Base-by-base conservation (phyloP, 2,329 filamentous ascomycete species). In the Trichophyton simii region DNA sequence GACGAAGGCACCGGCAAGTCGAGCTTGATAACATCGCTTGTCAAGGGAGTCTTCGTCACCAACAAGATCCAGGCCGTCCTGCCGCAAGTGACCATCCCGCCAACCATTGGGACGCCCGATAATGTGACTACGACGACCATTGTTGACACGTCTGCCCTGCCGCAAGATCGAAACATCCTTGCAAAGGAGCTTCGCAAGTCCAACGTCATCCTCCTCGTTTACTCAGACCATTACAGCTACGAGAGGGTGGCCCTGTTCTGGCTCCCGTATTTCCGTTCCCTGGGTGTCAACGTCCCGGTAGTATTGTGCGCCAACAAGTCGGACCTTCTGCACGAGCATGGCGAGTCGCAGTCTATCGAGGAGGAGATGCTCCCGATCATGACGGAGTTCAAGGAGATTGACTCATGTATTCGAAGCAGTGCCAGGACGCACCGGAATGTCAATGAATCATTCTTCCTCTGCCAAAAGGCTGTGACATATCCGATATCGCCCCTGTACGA, bases 181-280 rank as follows among this genome's bases (percentile, higher is more conserved):
- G 87, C 91, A 64, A 94, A 94, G 72, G 94, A 97, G 77, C 91
- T 99, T 64, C 86, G 94, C 66, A 96, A 96, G 74, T 94, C 88
- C 70, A 99, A 96, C 72, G 92, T 96, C 67, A 97, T 99, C 66
- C 81, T 97, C 18, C 84, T 99, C 50, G 91, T 99, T 60, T 99
- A 99, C 75, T 91, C 91, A 66, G 94, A 99, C 73, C 92, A 97
- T 76, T 99, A 99, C 79, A 97, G 91, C 80, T 99, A 97, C 77
- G 94, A 99, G 73, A 82, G 94, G 42, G 91, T 99, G 2, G 94
- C 92, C 2, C 80, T 99, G 54, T 99, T 97, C 75, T 99, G 94
- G 94, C 88, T 99, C 83, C 94, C 94, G 9, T 95, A 96, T 75
- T 97, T 99, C 71, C 88, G 94, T 64, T 96, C 91, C 3, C 83